Percentiles rank a stretch among this genome's conserved stretches.
These are phyloP conservation scores for Penicillium griseofulvum DNA, from an alignment of 2,329 filamentous ascomycete species.

Conservation along the genomic window DNA sequence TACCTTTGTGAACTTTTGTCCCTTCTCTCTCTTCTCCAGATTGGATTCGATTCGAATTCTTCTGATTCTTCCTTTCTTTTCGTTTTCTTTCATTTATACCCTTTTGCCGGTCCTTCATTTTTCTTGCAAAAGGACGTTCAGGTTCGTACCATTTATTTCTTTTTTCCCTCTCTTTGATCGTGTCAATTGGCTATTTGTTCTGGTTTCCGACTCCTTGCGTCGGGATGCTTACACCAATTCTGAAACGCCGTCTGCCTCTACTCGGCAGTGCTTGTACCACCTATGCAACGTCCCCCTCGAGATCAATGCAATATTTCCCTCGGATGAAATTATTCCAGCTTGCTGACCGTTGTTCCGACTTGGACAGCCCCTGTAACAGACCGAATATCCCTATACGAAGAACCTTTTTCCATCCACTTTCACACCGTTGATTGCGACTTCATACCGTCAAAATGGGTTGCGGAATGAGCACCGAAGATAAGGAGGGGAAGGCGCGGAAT, in stretches of 20 bases:
- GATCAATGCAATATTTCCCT: constrained; percentile 9
- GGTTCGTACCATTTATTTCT: constrained; percentile 6
- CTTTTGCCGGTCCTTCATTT: constrained; percentile 6
- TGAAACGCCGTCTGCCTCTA: constrained; percentile 21
- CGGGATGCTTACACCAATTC: constrained; percentile 17
- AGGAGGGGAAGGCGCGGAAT: constrained; percentile 99
- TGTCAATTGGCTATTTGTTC: constrained; percentile 1
- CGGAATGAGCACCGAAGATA: constrained; percentile 99
- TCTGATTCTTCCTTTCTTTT: constrained; percentile 15
- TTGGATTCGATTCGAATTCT: constrained; percentile 11
- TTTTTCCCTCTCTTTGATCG: constrained; percentile 1
- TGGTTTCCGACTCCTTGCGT: constrained; percentile 18
- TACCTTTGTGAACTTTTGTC: constrained; percentile 15
- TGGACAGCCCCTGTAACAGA: constrained; percentile 1
- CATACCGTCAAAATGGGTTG: constrained; percentile 83
- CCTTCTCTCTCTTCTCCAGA: constrained; percentile 15
- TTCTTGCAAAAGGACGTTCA: constrained; percentile 4
- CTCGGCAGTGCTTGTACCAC: constrained; percentile 21
- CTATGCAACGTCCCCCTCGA: constrained; percentile 13
- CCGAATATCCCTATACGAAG: not conserved
- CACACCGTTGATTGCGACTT: constrained; percentile 11
- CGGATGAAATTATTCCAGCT: constrained; percentile 5
- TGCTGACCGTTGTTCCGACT: constrained; percentile 4
- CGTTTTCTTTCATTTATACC: constrained; percentile 12
- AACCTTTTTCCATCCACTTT: not conserved